Percentiles rank a stretch among this genome's conserved stretches.
These are phyloP conservation scores for Trematosphaeria pertusa DNA, from an alignment of 2,329 filamentous ascomycete genomes.

Conservation along the genomic window DNA sequence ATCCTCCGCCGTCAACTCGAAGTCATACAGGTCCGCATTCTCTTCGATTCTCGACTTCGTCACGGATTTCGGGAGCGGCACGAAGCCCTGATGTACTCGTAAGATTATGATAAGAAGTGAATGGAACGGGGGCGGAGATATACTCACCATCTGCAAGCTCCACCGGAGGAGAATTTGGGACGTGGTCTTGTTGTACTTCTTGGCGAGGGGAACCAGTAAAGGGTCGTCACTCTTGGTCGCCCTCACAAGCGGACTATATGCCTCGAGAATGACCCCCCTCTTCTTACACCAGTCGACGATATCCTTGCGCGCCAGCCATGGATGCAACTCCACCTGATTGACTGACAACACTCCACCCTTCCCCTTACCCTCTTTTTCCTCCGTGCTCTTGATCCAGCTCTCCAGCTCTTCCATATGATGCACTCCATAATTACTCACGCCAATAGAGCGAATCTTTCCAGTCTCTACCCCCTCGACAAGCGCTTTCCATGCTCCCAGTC, in stretches of 20 bases:
- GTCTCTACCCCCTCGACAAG: constrained; percentile 60
- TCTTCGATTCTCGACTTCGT: constrained; percentile 66
- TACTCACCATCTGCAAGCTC: constrained; percentile 54
- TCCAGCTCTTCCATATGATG: constrained; percentile 63
- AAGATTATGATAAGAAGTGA: background rate
- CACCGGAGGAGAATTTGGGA: constrained; percentile 67
- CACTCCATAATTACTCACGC: constrained; percentile 63
- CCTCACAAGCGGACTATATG: constrained; percentile 56
- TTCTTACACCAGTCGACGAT: constrained; percentile 78
- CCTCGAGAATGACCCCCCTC: constrained; percentile 55
- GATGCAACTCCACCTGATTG: constrained; percentile 84
- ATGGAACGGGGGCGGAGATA: no score
- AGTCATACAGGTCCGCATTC: constrained; percentile 67
- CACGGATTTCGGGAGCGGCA: constrained; percentile 69
- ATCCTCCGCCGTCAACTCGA: constrained; percentile 64
- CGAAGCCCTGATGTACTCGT: constrained; percentile 57
- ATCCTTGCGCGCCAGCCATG: constrained; percentile 82
- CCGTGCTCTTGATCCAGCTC: constrained; percentile 64
- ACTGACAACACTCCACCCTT: constrained; percentile 77
- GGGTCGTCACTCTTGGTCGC: constrained; percentile 60
- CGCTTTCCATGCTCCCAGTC: constrained; percentile 61
- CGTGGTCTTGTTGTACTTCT: constrained; percentile 65
- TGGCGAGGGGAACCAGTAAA: constrained; percentile 56
- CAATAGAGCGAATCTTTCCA: constrained; percentile 61
- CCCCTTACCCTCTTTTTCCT: constrained; percentile 67